phyloP scores from a whole-genome alignment of 257 asterid species.

The Scutellaria baicalensis region DNA sequence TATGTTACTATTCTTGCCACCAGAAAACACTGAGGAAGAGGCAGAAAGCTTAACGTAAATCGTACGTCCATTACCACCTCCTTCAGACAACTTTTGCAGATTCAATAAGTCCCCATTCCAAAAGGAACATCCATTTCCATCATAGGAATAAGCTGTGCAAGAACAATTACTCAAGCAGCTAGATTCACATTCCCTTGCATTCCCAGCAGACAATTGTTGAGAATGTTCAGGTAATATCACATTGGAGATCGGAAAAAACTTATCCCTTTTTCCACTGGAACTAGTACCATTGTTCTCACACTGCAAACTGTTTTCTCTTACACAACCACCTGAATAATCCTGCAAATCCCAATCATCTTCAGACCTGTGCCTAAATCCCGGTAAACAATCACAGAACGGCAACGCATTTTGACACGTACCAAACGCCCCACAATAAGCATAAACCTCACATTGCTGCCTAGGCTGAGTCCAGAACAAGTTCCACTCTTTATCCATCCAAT shows the following conservation, averaged over 20 bases:
- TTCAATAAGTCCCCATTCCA: conserved; percentile 36
- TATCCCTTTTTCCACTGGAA: conserved; percentile 23
- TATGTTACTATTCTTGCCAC: conserved; percentile 17
- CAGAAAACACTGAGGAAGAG: conserved; percentile 22
- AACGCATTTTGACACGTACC: conserved; percentile 36
- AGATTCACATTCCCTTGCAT: conserved; percentile 26
- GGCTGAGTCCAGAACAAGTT: conserved; percentile 45
- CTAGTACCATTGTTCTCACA: conserved; percentile 21
- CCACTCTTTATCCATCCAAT: conserved; percentile 31
- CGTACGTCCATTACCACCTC: conserved; percentile 25
- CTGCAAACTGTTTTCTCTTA: conserved; percentile 23
- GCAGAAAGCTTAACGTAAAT: conserved; percentile 30
- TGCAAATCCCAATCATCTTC: conserved; percentile 32
- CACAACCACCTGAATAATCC: conserved; percentile 51
- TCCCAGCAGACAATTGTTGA: conserved; percentile 4
- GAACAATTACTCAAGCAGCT: conserved; percentile 35
- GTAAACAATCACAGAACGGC: conserved; percentile 40
- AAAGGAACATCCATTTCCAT: conserved; percentile 18
- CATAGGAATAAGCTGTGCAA: conserved; percentile 38
- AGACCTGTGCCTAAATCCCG: conserved; percentile 24
- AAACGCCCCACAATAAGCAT: conserved; percentile 48
- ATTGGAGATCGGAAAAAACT: conserved; percentile 2
- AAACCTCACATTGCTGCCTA: conserved; percentile 47
- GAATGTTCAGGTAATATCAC: conserved; percentile 17
- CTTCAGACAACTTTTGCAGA: conserved; percentile 27